A percentile compares a stretch with the other conserved stretches of the same genome.
phyloP scores from a whole-genome alignment of 1,139 yeast genomes.

The Trichomonascaceae sp. region DNA sequence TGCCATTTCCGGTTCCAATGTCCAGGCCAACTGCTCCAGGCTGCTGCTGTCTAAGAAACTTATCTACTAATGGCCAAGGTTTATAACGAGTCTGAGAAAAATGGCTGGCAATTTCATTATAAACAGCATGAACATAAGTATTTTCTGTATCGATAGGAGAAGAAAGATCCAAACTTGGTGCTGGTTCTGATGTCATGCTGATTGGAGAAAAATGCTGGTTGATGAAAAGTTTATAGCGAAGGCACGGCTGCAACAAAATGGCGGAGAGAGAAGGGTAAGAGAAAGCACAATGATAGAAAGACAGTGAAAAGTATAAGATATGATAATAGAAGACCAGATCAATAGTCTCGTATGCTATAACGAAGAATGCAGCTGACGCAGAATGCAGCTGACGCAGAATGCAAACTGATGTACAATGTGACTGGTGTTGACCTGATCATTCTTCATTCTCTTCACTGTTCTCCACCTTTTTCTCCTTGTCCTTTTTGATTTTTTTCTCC shows the following conservation, averaged over 20 bases:
- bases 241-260: neutral
- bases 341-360: neutral
- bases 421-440: neutral
- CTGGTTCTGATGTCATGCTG: neutral
- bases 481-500: slow-evolving; percentile 5
- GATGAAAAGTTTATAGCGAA: neutral
- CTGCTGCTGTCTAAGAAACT: slow-evolving; percentile 44
- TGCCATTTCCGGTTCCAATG: slow-evolving; percentile 95
- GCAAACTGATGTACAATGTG: neutral
- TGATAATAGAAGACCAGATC: neutral
- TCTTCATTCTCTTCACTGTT: neutral
- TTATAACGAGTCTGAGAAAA: slow-evolving; percentile 90
- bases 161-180: slow-evolving; percentile 1
- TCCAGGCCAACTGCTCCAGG: slow-evolving; percentile 48
- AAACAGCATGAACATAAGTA: slow-evolving; percentile 78
- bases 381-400: neutral
- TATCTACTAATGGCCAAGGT: slow-evolving; percentile 95
- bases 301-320: neutral
- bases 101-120: slow-evolving; percentile 86
- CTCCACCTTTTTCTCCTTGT: neutral
- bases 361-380: neutral
- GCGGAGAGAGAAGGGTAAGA: neutral
- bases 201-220: neutral
- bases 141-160: slow-evolving; percentile 49
- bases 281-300: neutral